Base-by-base conservation (phyloP, 257 asterid genomes). In the Scutellaria galericulata region DNA sequence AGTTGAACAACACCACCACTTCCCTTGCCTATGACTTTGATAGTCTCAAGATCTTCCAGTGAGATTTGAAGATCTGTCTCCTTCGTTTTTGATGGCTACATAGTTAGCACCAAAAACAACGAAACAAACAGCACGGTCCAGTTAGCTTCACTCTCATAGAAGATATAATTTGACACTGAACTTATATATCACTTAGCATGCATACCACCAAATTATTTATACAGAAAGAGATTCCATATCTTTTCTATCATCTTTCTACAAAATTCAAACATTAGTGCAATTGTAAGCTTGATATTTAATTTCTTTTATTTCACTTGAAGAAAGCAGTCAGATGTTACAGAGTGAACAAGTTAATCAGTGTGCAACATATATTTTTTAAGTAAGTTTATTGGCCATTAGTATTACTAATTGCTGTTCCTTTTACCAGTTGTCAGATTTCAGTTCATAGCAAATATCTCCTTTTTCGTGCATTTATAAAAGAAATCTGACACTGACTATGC, bases 1-100 rank as follows among this genome's bases (percentile, higher is more conserved):
- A 94, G 99, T 71, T 94, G 99, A 80, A 94, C 99, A 42, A 91
- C 90, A 39, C 98, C 99, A 24, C 98, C 98, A 76, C 99, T 91
- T 82, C 99, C 98, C 80, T 94, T 94, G 77, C 99, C 99, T 55
- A 94, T 91, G 72, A 94, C 99, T 87, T 89, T 91, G 81, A 91
- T 82, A 59, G 98, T 91, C 88, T 91, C 97, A 66, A 94, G 97
- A 74, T 94, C 99, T 83, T 91, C 98, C 82, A 89, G 72, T 0
- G 97, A 91, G 85, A 89, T 87, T 47, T 91, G 99, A 73, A 91
- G 96, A 81, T 94, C 96, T 60, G 86, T 60, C 77, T 83, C 95
- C 83, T 90, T 94, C 3, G 83, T 48, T 76, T 87, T 96, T 5
- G 88, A 81, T 50, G 88, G 83, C 97, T 91, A 82, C 44, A 63